These are phyloP conservation scores for Penicillium sp. DNA, from an alignment of 2,329 filamentous ascomycete species.

Conservation along the genomic window DNA sequence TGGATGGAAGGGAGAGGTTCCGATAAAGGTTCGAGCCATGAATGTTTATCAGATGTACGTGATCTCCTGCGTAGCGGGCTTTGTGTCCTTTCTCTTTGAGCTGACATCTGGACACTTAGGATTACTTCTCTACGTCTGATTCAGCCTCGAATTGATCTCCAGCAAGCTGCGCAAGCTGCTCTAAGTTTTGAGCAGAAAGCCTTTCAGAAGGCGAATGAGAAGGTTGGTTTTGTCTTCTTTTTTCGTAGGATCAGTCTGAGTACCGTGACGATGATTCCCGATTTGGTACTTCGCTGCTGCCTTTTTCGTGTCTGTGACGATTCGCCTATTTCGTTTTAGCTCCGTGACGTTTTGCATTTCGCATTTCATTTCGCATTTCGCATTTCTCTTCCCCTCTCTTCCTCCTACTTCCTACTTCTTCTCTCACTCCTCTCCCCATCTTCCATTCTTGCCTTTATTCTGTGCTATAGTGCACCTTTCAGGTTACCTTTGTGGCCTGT, in stretches of 20 bases:
- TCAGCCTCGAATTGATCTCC: conserved; percentile 38
- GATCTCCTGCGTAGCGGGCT: conserved; percentile 1
- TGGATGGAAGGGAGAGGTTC: conserved; percentile 43
- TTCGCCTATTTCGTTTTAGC: neutral
- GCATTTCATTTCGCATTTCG: neutral
- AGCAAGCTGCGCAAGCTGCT: conserved; percentile 38
- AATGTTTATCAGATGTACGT: conserved; percentile 44
- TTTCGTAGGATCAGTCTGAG: no score
- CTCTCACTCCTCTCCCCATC: no score
- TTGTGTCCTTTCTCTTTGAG: conserved; percentile 5
- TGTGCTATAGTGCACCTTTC: no score
- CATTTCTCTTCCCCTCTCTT: neutral
- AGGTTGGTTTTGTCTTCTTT: conserved; percentile 18
- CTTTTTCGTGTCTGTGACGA: neutral
- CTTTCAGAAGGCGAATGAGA: conserved; percentile 39
- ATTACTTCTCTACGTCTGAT: conserved; percentile 45
- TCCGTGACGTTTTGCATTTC: no score
- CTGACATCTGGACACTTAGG: conserved; percentile 19
- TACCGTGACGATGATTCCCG: no score
- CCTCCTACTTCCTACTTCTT: neutral
- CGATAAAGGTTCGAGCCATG: conserved; percentile 35
- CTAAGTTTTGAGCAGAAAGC: conserved; percentile 43
- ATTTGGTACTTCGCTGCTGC: neutral
- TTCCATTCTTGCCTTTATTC: no score
- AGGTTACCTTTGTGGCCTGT: no score